Percentiles rank a stretch among this genome's conserved stretches.
Evolutionary conservation across 495 filamentous ascomycete genomes (phyloP).

Genomic region (Penicillium manginii): DNA sequence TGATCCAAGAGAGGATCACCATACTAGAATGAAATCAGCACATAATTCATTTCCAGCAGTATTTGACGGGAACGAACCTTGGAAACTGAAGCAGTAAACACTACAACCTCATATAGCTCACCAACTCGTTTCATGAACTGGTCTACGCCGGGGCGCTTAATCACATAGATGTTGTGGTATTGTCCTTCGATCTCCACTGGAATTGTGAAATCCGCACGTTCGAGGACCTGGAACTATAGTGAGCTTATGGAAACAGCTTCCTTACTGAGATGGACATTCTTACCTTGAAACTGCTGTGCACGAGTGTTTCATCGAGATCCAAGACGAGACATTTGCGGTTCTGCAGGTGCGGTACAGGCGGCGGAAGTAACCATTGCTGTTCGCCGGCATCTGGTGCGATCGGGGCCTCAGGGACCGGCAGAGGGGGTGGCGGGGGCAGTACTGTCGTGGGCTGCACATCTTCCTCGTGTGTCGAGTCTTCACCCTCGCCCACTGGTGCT

Average conservation of each 20-base stretch:
- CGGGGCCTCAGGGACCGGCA: conserved; percentile 35
- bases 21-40: conserved; percentile 60
- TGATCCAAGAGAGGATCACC: conserved; percentile 96
- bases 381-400: conserved; percentile 43
- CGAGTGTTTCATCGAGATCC: conserved; percentile 96
- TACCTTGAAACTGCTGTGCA: conserved; percentile 99
- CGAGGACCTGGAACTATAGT: conserved; percentile 71
- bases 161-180: conserved; percentile 99
- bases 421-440: conserved; percentile 65
- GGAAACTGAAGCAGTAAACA: conserved; percentile 98
- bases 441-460: conserved; percentile 43
- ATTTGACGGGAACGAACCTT: conserved; percentile 64
- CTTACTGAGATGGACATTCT: conserved; percentile 12
- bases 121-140: conserved; percentile 99
- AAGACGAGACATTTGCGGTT: conserved; percentile 93
- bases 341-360: conserved; percentile 73
- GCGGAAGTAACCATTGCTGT: conserved; percentile 77
- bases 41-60: not conserved
- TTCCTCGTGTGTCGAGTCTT: conserved; percentile 33
- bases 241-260: not conserved
- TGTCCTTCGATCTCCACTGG: conserved; percentile 99
- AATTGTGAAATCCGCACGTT: conserved; percentile 98
- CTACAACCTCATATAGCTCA: conserved; percentile 97
- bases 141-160: conserved; percentile 96
- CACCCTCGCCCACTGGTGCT: conserved; percentile 12